Percentiles rank a stretch among this genome's conserved stretches.
phyloP scores from a whole-genome alignment of 2,329 filamentous ascomycete species.

The Fusarium tuaranense region DNA sequence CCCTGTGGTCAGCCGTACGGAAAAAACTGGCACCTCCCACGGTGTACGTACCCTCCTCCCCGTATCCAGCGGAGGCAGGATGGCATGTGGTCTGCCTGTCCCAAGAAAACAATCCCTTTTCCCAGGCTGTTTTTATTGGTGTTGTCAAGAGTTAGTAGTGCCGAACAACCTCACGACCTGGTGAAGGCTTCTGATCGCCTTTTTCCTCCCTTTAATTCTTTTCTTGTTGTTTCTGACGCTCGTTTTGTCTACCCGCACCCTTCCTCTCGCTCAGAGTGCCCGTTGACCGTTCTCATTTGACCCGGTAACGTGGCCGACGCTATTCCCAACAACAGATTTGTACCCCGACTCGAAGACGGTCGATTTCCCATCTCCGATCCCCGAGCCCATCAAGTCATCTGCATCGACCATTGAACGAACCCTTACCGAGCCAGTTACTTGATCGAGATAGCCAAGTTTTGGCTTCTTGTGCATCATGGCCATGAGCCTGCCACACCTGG shows the following conservation, averaged over 20 bases:
- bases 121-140: constrained; percentile 40
- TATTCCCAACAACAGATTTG: background rate
- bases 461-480: constrained; percentile 65
- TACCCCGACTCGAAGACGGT: constrained; percentile 21
- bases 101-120: constrained; percentile 49
- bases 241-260: constrained; percentile 40
- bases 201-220: constrained; percentile 21
- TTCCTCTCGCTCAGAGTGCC: constrained; percentile 41
- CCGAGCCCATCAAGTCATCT: background rate
- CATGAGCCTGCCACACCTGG: constrained; percentile 65
- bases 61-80: constrained; percentile 22
- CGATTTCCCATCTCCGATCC: constrained; percentile 17
- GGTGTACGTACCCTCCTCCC: constrained; percentile 12
- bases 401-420: constrained; percentile 14
- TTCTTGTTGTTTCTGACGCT: constrained; percentile 37
- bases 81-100: constrained; percentile 38
- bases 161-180: constrained; percentile 34
- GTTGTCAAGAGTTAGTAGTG: constrained; percentile 35
- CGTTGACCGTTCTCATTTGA: constrained; percentile 18
- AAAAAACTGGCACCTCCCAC: constrained; percentile 23
- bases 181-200: constrained; percentile 37
- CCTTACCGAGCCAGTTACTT: constrained; percentile 17
- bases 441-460: constrained; percentile 41
- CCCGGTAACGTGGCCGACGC: constrained; percentile 10
- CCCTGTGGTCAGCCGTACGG: constrained; percentile 20